These are phyloP conservation scores for Nannizzia gypsea DNA, from an alignment of 2,329 filamentous ascomycete genomes.

Conservation along the genomic window DNA sequence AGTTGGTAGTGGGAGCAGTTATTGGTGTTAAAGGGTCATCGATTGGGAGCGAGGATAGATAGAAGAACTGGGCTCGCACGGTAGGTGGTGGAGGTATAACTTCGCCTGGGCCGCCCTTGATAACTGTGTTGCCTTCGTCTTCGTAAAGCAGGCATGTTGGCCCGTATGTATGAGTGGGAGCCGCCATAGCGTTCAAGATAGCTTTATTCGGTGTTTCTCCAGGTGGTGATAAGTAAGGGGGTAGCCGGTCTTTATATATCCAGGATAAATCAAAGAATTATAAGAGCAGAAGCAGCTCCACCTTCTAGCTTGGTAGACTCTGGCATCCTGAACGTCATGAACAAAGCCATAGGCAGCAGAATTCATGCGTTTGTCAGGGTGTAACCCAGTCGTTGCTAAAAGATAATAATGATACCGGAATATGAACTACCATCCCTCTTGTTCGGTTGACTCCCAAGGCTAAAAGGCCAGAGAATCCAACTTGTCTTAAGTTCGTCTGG, in stretches of 20 bases:
- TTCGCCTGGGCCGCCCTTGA: conserved; percentile 17
- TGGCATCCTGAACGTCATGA: not conserved
- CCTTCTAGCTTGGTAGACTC: not conserved
- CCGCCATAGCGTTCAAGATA: conserved; percentile 24
- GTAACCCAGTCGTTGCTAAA: not conserved
- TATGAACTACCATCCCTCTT: not conserved
- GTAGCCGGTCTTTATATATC: not conserved
- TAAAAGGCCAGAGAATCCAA: not conserved
- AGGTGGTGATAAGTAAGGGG: not conserved
- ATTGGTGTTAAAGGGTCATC: conserved; percentile 73
- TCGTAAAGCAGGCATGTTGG: conserved; percentile 43
- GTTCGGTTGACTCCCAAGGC: not conserved
- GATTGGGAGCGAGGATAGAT: conserved; percentile 67
- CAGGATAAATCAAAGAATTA: not conserved
- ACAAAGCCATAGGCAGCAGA: not conserved
- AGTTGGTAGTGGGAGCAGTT: conserved; percentile 41
- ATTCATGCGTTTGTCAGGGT: not conserved
- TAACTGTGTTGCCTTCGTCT: conserved; percentile 20
- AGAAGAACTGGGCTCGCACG: conserved; percentile 67
- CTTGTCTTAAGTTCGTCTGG: not conserved
- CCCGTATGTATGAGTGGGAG: conserved; percentile 47
- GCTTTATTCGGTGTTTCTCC: not conserved
- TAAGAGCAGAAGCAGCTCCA: not conserved
- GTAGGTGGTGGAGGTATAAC: conserved; percentile 39
- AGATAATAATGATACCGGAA: not conserved